Conservation (phyloP, 2,329 filamentous ascomycete species). For the Tolypocladium ovalisporum region DNA sequence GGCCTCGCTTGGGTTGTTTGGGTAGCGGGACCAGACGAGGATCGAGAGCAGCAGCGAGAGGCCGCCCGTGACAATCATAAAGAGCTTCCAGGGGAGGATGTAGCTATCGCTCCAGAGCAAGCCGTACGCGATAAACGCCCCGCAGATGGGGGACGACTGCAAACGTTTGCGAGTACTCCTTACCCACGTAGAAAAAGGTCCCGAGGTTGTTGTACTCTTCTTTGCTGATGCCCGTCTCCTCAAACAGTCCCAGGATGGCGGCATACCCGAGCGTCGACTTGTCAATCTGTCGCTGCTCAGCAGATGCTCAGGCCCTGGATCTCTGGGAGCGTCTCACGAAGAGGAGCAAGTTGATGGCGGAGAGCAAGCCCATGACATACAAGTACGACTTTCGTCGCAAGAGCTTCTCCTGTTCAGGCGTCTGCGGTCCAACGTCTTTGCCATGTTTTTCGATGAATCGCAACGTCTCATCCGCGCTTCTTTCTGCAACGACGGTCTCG, state of each 20-base stretch:
- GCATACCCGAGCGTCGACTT: conserved; percentile 29
- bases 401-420: not conserved
- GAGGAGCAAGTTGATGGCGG: not conserved
- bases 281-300: conserved; percentile 5
- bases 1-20: not conserved
- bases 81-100: not conserved
- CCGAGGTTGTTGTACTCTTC: conserved; percentile 28
- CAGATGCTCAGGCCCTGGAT: not conserved
- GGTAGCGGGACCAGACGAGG: not conserved
- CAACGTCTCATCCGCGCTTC: not conserved
- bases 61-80: not conserved
- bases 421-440: not conserved
- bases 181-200: conserved; percentile 30
- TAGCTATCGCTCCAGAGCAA: not conserved
- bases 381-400: not conserved
- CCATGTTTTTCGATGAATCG: not conserved
- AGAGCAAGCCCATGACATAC: not conserved
- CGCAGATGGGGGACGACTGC: not conserved
- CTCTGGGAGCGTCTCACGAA: not conserved
- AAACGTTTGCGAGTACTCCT: conserved; percentile 6
- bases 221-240: conserved; percentile 25
- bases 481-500: not conserved
- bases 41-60: not conserved
- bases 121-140: not conserved
- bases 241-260: conserved; percentile 28